A percentile compares a stretch with the other conserved stretches of the same genome.
Conservation (phyloP, 2,329 filamentous ascomycete species). For the Pestalotiopsis sp. region DNA sequence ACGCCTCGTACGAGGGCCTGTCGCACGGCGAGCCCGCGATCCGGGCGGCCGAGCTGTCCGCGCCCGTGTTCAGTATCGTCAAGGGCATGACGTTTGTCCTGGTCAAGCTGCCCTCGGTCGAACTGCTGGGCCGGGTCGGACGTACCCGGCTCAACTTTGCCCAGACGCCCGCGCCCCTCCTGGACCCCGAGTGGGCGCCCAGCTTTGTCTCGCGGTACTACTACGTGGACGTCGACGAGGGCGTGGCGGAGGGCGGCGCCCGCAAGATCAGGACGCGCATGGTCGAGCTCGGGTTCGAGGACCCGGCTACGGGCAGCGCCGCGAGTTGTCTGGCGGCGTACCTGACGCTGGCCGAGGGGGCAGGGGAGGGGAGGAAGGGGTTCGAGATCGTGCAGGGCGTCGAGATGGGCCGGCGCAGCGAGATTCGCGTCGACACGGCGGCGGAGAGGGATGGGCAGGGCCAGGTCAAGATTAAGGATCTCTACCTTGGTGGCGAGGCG, state of each 20-base stretch:
- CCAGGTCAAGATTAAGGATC: slow-evolving; percentile 21
- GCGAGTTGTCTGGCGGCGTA: slow-evolving; percentile 60
- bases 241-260: slow-evolving; percentile 26
- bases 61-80: slow-evolving; percentile 65
- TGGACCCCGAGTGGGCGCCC: slow-evolving; percentile 59
- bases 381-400: slow-evolving; percentile 67
- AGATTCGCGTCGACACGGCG: slow-evolving; percentile 51
- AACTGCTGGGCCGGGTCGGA: slow-evolving; percentile 52
- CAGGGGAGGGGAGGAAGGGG: slow-evolving; percentile 13
- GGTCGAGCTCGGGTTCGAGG: slow-evolving; percentile 54
- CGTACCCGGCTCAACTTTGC: slow-evolving; percentile 36
- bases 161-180: slow-evolving; percentile 31
- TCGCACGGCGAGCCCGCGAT: slow-evolving; percentile 23
- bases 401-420: slow-evolving; percentile 65
- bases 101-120: slow-evolving; percentile 62
- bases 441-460: slow-evolving; percentile 12
- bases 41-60: slow-evolving; percentile 31
- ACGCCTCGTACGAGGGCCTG: slow-evolving; percentile 19
- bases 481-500: slow-evolving; percentile 33
- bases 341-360: slow-evolving; percentile 47
- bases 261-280: slow-evolving; percentile 59
- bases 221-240: slow-evolving; percentile 47
- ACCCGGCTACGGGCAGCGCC: slow-evolving; percentile 66
- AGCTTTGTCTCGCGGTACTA: slow-evolving; percentile 62
- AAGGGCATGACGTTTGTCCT: slow-evolving; percentile 77